Evolutionary conservation across 176 grass and related monocot species (phyloP).

Genomic region (Poa annua): DNA sequence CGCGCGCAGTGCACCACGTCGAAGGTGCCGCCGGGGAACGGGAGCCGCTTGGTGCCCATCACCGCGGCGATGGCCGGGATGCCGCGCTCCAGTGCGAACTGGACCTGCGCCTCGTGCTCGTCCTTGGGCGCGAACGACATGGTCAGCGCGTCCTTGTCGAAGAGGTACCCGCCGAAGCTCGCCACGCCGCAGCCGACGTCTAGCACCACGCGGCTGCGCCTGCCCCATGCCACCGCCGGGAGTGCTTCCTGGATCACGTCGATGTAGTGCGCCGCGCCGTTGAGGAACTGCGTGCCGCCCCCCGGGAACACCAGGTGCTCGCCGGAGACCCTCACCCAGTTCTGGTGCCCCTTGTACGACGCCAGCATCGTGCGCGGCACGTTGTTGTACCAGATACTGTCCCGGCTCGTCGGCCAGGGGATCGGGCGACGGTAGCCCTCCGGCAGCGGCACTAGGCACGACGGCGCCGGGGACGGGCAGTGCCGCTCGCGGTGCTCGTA

Average conservation of each 20-base stretch:
- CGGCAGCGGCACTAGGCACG: constrained; percentile 73
- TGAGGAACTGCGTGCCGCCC: constrained; percentile 76
- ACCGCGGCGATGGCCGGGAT: constrained; percentile 85
- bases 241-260: constrained; percentile 70
- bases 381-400: constrained; percentile 94
- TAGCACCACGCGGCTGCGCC: constrained; percentile 69
- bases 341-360: constrained; percentile 74
- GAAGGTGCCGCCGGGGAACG: constrained; percentile 68
- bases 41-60: constrained; percentile 84
- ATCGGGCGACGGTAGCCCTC: constrained; percentile 65
- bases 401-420: constrained; percentile 76
- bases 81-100: constrained; percentile 86
- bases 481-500: constrained; percentile 94
- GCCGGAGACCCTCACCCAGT: constrained; percentile 84
- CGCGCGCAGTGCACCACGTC: constrained; percentile 84
- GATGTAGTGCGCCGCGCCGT: constrained; percentile 77
- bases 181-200: constrained; percentile 96
- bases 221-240: constrained; percentile 68
- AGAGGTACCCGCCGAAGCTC: constrained; percentile 84
- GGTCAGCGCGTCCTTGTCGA: constrained; percentile 71
- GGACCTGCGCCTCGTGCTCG: constrained; percentile 97
- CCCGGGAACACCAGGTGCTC: constrained; percentile 85
- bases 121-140: constrained; percentile 96
- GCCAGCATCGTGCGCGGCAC: constrained; percentile 74
- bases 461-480: constrained; percentile 61